Conservation (phyloP, 2,329 filamentous ascomycete genomes). For the Hypoxylon sp. region DNA sequence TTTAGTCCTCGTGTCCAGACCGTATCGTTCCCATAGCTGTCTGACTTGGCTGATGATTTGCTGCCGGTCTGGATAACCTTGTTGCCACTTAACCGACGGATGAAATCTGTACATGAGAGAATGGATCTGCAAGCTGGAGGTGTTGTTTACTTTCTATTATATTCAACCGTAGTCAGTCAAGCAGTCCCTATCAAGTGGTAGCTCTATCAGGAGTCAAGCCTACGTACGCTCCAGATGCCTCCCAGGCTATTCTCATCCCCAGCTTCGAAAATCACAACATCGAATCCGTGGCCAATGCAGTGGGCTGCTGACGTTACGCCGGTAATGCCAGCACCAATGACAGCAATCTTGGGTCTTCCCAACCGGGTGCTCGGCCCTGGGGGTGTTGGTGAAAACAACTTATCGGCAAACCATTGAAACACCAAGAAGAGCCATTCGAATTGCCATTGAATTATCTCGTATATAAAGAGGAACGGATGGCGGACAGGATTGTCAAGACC, state of each 20-base stretch:
- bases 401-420: constrained; percentile 74
- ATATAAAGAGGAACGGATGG: constrained; percentile 74
- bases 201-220: not conserved
- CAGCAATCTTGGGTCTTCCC: constrained; percentile 75
- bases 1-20: constrained; percentile 77
- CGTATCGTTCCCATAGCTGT: constrained; percentile 81
- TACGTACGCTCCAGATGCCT: constrained; percentile 83
- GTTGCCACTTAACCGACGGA: constrained; percentile 80
- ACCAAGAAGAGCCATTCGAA: constrained; percentile 26
- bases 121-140: constrained; percentile 86
- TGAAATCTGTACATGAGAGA: constrained; percentile 91
- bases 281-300: constrained; percentile 88
- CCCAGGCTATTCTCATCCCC: constrained; percentile 76
- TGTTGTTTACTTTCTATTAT: constrained; percentile 80
- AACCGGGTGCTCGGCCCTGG: constrained; percentile 72
- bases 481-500: constrained; percentile 59
- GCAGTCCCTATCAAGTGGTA: not conserved
- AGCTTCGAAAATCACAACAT: constrained; percentile 84
- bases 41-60: constrained; percentile 82
- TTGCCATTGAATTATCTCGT: constrained; percentile 73
- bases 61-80: constrained; percentile 82
- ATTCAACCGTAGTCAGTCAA: not conserved
- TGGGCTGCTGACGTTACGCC: constrained; percentile 85
- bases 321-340: constrained; percentile 80
- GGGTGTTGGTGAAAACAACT: constrained; percentile 78